Evolutionary conservation across 1,139 yeast genomes (phyloP), one percentile per base, ranked within the genome.

Genomic region (Diutina ranongensis): DNA sequence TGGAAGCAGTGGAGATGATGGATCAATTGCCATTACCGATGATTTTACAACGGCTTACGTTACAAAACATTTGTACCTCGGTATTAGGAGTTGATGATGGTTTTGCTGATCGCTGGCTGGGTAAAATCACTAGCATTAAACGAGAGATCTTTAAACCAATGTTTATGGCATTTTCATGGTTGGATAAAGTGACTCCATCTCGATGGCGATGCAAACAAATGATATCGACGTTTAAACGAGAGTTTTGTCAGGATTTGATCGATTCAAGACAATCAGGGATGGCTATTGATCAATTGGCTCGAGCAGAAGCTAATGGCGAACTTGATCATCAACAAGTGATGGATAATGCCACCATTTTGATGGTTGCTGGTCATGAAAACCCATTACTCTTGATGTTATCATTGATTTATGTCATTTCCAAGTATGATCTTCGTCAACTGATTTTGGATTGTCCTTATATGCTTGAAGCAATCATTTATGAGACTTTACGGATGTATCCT

Each of bases 311-410:
- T 3, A 52, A 52, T 3, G 71, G 67, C 0, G 49, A 50, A 2
- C 61, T 78, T 2, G 63, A 71, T 2, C 61, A 65, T 45, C 64
- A 68, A 45, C 82, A 78, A 51, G 67, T 76, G 49, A 57, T 66
- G 2, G 83, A 78, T 54, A 78, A 78, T 57, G 67, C 76, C n/a
- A 72, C 76, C 16, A 78, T 78, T 25, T 60, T 76, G 2, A 61
- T 78, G 60, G 74, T 78, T 44, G 74, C 84, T 0, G 83, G 83
- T 0, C 83, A 78, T 57, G 84, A 78, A 52, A 78, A 78, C 49
- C 84, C 84, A 0, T 77, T 75, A 49, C 54, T 78, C 19, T 58
- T 77, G 15, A 55, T 78, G 51, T 67, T 74, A 1, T 74, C 81
- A 0, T 53, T 74, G 3, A 53, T 78, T 8, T 77, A 69, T 50